A percentile compares a stretch with the other conserved stretches of the same genome.
phyloP scores from a whole-genome alignment of 2,329 filamentous ascomycete species.

The Cercospora sp. region DNA sequence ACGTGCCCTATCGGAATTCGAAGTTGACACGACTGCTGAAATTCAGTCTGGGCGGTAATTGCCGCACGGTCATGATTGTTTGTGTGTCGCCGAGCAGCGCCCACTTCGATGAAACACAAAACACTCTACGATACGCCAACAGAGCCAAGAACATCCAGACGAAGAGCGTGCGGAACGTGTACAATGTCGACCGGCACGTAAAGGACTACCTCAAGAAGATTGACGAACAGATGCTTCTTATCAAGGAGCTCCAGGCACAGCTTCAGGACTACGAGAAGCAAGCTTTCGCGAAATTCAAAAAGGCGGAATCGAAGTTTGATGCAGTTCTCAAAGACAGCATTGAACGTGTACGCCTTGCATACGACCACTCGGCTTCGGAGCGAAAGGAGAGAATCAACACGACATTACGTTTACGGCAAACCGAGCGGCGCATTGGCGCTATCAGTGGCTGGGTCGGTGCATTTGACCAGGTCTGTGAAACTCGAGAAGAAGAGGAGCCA shows the following conservation, averaged over 20 bases:
- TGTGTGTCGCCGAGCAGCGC: constrained; percentile 95
- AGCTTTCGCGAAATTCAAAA: constrained; percentile 85
- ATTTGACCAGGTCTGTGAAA: constrained; percentile 79
- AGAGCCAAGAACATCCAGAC: constrained; percentile 99
- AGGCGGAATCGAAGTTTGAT: constrained; percentile 84
- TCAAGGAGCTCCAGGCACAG: constrained; percentile 91
- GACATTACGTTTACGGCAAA: constrained; percentile 78
- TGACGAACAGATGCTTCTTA: constrained; percentile 95
- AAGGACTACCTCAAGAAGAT: constrained; percentile 99
- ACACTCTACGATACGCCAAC: constrained; percentile 95
- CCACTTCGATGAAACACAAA: constrained; percentile 97
- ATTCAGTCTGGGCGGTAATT: constrained; percentile 95
- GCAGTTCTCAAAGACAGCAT: constrained; percentile 74
- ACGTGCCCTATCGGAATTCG: constrained; percentile 96
- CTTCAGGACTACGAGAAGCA: constrained; percentile 83
- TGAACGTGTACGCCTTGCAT: constrained; percentile 75
- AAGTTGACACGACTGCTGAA: constrained; percentile 94
- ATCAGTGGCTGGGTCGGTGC: constrained; percentile 91
- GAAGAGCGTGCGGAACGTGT: constrained; percentile 98
- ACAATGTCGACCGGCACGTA: constrained; percentile 97
- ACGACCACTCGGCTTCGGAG: constrained; percentile 75
- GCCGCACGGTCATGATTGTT: constrained; percentile 99
- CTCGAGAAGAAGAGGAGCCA: constrained; percentile 64
- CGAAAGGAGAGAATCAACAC: constrained; percentile 74
- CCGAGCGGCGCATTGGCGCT: constrained; percentile 80